Conservation (phyloP, 257 asterid genomes). For the Solanum bulbocastanum region DNA sequence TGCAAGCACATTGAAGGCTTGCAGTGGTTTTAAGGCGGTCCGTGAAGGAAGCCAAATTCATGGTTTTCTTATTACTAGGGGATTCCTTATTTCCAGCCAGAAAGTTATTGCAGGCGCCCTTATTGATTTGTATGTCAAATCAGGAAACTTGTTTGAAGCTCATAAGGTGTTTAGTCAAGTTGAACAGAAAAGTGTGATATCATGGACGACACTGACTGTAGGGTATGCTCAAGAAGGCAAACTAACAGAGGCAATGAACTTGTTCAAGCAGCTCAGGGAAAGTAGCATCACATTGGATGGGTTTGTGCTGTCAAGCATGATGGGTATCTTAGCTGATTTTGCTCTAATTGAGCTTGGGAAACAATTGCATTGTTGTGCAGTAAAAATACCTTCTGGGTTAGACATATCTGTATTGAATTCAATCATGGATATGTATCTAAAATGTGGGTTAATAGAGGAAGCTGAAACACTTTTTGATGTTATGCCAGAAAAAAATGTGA, state of each 20-base stretch:
- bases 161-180: constrained; percentile 27
- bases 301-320: constrained; percentile 43
- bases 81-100: constrained; percentile 25
- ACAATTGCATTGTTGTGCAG: constrained; percentile 45
- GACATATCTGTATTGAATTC: constrained; percentile 42
- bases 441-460: constrained; percentile 46
- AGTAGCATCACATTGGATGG: constrained; percentile 27
- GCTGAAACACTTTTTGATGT: constrained; percentile 31
- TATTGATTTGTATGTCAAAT: constrained; percentile 45
- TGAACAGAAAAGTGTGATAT: constrained; percentile 26
- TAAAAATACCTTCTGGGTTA: constrained; percentile 24
- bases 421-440: constrained; percentile 51
- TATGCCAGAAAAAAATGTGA: constrained; percentile 28
- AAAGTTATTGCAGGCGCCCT: constrained; percentile 44
- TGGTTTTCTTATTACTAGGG: constrained; percentile 29
- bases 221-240: constrained; percentile 41
- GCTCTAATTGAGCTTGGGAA: constrained; percentile 43
- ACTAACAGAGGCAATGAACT: constrained; percentile 25
- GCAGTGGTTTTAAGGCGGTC: constrained; percentile 41
- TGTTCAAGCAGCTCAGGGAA: constrained; percentile 41
- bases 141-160: constrained; percentile 30
- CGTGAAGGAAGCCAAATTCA: constrained; percentile 51
- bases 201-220: constrained; percentile 43
- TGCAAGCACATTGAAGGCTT: constrained; percentile 56
- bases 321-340: constrained; percentile 41